Evolutionary conservation across 306 rosid species (phyloP), one percentile per base, ranked within the genome.

Genomic region (Quercus engelmannii): DNA sequence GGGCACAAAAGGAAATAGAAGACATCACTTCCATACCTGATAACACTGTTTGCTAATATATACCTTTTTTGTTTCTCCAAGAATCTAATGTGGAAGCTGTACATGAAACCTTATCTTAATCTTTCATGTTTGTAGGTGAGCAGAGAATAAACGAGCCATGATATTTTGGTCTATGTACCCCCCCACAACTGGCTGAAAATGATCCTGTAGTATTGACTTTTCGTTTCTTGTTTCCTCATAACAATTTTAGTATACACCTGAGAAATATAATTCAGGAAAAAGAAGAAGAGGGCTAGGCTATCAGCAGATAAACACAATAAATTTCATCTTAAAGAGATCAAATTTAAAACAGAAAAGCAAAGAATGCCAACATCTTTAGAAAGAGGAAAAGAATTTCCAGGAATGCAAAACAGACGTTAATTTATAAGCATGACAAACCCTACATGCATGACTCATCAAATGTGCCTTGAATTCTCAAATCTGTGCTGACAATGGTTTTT

Each of bases 191-290:
- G 70, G 70, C 31, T 64, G 46, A 64, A 59, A 64, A 64, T 64
- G 4, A 17, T 64, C 70, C 70, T 64, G 4, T 64, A 30, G 46
- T 64, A 11, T 64, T 64, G 13, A 3, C 54, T 64, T 64, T 64
- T 62, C 21, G 30, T 38, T 43, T 74, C 41, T 46, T 51, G 74
- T 63, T 74, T 76, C 57, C 62, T 77, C 81, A 52, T 69, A 38
- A 71, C 55, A 19, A 73, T 62, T 69, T 74, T 74, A 25, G 83
- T 67, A 58, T 75, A 19, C 58, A 71, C 65, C 90, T 88, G 90
- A 57, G 21, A 74, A 59, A 82, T n/a, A 57, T 51, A 56, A 59
- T 78, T 25, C 26, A 49, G 26, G 73, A 46, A 64, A 52, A 43
- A 72, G 57, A 69, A 73, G 21, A 10, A 9, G 19, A 19, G 30